Base-by-base conservation (phyloP, 495 filamentous ascomycete species). In the Achaetomiella virescens region DNA sequence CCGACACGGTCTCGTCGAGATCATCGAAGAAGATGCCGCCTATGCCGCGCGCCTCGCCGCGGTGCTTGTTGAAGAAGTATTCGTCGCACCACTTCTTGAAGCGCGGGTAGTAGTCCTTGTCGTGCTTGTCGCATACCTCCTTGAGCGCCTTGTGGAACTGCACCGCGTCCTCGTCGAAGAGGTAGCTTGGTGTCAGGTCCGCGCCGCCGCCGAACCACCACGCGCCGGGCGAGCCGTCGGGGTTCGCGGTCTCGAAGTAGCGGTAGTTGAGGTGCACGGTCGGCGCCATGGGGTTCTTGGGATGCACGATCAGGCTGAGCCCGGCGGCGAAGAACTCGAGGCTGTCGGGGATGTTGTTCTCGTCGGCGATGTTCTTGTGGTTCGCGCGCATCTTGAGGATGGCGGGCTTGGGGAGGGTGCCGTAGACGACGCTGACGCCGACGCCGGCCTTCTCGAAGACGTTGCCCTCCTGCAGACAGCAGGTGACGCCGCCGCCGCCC, bases 11-110 rank as follows among this genome's bases (percentile, higher is more conserved):
- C 60, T 90, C 88, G 68, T 97, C 93, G 20, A 97, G 76, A 64
- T 99, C 93, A 70, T 98, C 93, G 65, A 99, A 99, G 79, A 99
- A 99, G 69, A 99, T 97, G 20, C 93, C 93, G 31, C 93, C 93
- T 22, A 99, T 71, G 42, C 93, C 93, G 33, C 93, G 84, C n/a
- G 81, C 76, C 73, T 99, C 93, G 52, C 80, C 80, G 33, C 93
- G 89, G 71, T 99, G 93, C 61, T 89, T 89, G 63, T 96, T 84
- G 73, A 81, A 84, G 72, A 99, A 99, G 76, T 99, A 99, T 60
- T 91, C 84, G 67, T 99, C 93, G 67, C 93, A 99, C 93, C 93
- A 99, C 59, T 86, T 83, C 75, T 99, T 99, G 80, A 97, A 99
- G 31, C 84, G 84, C 12, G 91, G 88, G 67, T 95, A 99, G 78